Evolutionary conservation across 345 rosid species (phyloP), one percentile per base, ranked within the genome.

Genomic region (Gossypium raimondii): DNA sequence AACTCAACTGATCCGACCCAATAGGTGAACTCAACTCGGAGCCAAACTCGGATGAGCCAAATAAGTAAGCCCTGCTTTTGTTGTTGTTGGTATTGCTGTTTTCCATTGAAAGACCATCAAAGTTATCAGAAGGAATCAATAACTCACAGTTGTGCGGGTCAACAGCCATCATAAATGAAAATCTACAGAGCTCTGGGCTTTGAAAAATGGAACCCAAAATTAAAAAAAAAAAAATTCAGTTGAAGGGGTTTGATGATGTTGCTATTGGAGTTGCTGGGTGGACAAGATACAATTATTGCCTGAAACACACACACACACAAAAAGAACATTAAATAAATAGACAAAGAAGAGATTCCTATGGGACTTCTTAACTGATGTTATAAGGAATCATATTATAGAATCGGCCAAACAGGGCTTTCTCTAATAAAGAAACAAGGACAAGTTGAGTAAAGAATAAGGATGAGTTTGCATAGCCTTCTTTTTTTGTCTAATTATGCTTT

Each of bases 131-230:
- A 3, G 77, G 79, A 72, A 71, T 70, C 71, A 76, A 81, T 66
- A 77, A 75, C 68, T 77, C 81, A 24, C 18, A 12, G 70, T 24
- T 76, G 73, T 72, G 84, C 12, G 72, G 85, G 65, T 82, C 85
- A 87, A 80, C 84, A 22, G 86, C 87, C 93, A 89, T 87, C 61
- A 76, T 76, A 44, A 83, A 83, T 60, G 76, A 29, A 64, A 63
- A 16, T 63, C 61, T 24, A 18, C 56, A 51, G 22, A 50, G 51
- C 5, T 55, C 45, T 57, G 53, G 20, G 38, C 51, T 7, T 55
- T 48, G 52, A 44, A 52, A 34, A 34, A 34, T 34, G 41, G 41
- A 34, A 5, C 7, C 41, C 41, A 34, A 34, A 34, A 5, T 48
- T 47, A 0, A 17, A 17, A 17, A 17, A 55, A 47, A 48, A 57